Conservation (phyloP, 2,329 filamentous ascomycete species). For the Diaporthe sp. region DNA sequence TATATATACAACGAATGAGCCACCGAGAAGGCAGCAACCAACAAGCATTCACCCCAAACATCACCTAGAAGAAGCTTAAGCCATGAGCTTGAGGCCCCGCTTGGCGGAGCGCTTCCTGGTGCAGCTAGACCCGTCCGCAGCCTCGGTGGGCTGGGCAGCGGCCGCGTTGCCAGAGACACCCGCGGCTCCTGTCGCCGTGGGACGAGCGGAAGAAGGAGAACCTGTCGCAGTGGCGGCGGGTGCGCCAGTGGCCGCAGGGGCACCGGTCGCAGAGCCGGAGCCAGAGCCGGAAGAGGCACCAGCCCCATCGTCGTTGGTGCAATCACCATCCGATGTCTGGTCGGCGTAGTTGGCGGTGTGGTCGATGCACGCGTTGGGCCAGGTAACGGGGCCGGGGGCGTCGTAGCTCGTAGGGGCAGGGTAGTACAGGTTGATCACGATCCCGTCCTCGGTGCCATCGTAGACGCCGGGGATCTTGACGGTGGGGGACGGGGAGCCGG, state of each 20-base stretch:
- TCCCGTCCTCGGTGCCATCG: slow-evolving; percentile 49
- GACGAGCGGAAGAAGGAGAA: background rate
- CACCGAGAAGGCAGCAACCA: background rate
- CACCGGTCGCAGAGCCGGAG: background rate
- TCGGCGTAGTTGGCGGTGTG: slow-evolving; percentile 53
- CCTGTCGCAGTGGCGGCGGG: background rate
- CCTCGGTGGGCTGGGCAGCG: slow-evolving; percentile 1
- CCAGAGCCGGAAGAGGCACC: slow-evolving; percentile 13
- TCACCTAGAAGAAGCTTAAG: background rate
- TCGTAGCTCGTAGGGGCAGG: slow-evolving; percentile 49
- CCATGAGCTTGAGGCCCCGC: slow-evolving; percentile 29
- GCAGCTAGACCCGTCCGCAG: slow-evolving; percentile 1
- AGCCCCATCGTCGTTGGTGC: slow-evolving; percentile 44
- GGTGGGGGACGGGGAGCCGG: slow-evolving; percentile 44
- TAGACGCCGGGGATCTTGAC: slow-evolving; percentile 52
- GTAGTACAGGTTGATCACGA: slow-evolving; percentile 53
- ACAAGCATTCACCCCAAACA: background rate
- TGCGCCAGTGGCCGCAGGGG: background rate
- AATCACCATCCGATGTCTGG: slow-evolving; percentile 51
- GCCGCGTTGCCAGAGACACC: slow-evolving; percentile 13
- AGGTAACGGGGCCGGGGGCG: slow-evolving; percentile 49
- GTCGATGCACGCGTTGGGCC: slow-evolving; percentile 52
- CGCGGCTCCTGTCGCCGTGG: background rate
- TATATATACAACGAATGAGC: slow-evolving; percentile 29
- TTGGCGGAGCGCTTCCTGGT: slow-evolving; percentile 28